A percentile compares a stretch with the other conserved stretches of the same genome.
phyloP scores from a whole-genome alignment of 371 early-diverging fungal genomes.

The Sporodiniella umbellata region DNA sequence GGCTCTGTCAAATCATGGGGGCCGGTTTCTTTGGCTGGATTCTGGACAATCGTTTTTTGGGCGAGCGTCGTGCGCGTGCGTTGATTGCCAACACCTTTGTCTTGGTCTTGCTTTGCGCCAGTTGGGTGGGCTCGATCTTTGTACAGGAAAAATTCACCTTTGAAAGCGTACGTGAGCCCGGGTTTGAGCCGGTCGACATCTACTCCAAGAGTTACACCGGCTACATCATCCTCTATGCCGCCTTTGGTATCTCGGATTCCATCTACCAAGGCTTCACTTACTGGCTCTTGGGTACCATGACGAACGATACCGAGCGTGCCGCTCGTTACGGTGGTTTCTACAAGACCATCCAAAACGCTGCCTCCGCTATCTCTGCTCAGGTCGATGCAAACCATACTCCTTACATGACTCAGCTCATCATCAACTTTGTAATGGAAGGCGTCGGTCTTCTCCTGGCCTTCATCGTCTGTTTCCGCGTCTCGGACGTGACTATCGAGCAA shows the following conservation, averaged over 20 bases:
- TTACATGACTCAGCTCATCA: constrained; percentile 28
- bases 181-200: constrained; percentile 28
- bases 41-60: constrained; percentile 45
- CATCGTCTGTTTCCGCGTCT: constrained; percentile 28
- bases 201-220: constrained; percentile 32
- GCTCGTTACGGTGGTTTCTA: constrained; percentile 80
- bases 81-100: constrained; percentile 45
- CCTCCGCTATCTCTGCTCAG: constrained; percentile 55
- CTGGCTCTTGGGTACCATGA: constrained; percentile 74
- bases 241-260: constrained; percentile 68
- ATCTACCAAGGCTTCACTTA: constrained; percentile 71
- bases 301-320: constrained; percentile 65
- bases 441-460: constrained; percentile 27
- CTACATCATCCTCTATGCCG: constrained; percentile 56
- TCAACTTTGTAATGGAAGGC: constrained; percentile 23
- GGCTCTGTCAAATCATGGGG: constrained; percentile 69
- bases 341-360: constrained; percentile 79
- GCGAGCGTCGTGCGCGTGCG: constrained; percentile 53
- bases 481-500: constrained; percentile 35
- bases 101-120: constrained; percentile 35
- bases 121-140: constrained; percentile 58
- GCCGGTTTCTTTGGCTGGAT: constrained; percentile 55
- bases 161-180: constrained; percentile 12
- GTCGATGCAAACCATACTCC: constrained; percentile 22
- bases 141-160: constrained; percentile 48